Conservation (phyloP, 2,329 filamentous ascomycete species). For the Trichoderma simmonsii region DNA sequence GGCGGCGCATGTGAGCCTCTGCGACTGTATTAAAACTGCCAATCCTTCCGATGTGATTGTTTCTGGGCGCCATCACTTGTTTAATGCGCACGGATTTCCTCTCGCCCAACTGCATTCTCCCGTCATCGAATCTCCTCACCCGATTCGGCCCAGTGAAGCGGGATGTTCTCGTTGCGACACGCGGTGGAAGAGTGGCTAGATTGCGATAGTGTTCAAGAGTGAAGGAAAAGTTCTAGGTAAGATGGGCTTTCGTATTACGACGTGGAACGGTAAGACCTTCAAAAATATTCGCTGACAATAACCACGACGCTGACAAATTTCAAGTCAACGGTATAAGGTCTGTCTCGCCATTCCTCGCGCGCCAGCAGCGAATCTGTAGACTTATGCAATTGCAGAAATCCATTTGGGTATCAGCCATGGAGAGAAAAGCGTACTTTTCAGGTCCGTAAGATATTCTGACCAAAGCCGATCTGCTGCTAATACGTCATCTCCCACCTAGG, state of each 20-base stretch:
- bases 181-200: neutral
- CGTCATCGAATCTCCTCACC: neutral
- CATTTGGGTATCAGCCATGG: conserved; percentile 84
- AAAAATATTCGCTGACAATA: neutral
- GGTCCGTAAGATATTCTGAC: conserved; percentile 40
- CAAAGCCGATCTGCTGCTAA: neutral
- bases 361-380: neutral
- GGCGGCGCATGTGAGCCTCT: neutral
- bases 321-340: conserved; percentile 78
- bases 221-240: conserved; percentile 24
- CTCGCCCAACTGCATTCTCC: neutral
- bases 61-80: neutral
- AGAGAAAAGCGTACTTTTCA: conserved; percentile 66
- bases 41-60: neutral
- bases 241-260: conserved; percentile 78
- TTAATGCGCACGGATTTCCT: neutral
- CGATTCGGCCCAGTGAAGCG: neutral
- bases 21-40: neutral
- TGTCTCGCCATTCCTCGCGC: conserved; percentile 15
- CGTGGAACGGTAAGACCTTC: conserved; percentile 69
- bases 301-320: conserved; percentile 15
- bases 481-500: conserved; percentile 33
- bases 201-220: neutral
- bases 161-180: conserved; percentile 1
- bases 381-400: conserved; percentile 54